Evolutionary conservation across 2,329 filamentous ascomycete genomes (phyloP).

Genomic region (Paraphaeosphaeria sporulosa): DNA sequence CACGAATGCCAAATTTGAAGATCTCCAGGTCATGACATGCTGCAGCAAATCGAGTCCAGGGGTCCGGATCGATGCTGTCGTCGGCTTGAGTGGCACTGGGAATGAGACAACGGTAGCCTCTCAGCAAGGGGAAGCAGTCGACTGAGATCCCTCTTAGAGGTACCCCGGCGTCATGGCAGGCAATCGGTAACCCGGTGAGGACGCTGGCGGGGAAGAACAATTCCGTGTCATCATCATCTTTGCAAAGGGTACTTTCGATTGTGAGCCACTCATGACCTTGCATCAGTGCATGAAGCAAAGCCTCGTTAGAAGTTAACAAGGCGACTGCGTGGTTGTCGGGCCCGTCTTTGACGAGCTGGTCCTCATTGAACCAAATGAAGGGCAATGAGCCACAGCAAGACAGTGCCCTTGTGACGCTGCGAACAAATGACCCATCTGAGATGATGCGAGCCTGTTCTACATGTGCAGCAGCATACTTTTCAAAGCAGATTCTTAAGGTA

Average conservation of each 20-base stretch:
- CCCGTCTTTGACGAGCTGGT: not conserved
- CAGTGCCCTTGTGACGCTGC: not conserved
- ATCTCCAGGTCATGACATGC: not conserved
- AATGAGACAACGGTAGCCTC: not conserved
- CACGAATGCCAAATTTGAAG: not conserved
- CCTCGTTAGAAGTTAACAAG: not conserved
- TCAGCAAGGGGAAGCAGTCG: not conserved
- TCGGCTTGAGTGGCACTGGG: not conserved
- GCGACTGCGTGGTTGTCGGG: not conserved
- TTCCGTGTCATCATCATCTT: not conserved
- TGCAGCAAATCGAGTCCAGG: not conserved
- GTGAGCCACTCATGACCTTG: not conserved
- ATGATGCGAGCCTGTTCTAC: not conserved
- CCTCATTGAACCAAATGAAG: not conserved
- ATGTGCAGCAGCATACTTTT: not conserved
- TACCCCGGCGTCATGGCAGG: not conserved
- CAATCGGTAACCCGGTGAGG: not conserved
- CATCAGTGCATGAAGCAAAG: not conserved
- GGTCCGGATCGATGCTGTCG: not conserved
- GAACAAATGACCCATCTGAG: not conserved
- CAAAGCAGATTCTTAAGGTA: not conserved
- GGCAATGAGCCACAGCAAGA: not conserved
- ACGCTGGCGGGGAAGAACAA: not conserved
- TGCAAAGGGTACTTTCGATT: not conserved
- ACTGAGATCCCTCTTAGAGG: not conserved